Conservation (phyloP, 164 flowering plant species). For the Chloranthus sessilifolius region DNA sequence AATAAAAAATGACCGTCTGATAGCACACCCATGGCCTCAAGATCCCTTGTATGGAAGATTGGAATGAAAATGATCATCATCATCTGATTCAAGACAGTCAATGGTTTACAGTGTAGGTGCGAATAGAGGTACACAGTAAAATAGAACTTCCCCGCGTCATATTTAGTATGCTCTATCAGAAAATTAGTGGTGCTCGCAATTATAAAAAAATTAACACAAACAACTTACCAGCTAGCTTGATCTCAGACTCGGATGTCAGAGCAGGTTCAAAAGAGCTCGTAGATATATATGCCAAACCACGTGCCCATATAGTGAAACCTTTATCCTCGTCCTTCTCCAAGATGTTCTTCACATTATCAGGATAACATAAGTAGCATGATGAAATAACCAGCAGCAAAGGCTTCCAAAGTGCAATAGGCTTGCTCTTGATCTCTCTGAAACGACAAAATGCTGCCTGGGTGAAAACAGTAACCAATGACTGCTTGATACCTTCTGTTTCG, state of each 20-base stretch:
- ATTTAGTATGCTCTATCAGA: too few species aligned
- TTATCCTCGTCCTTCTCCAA: constrained; percentile 38
- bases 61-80: too few species aligned
- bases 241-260: constrained; percentile 43
- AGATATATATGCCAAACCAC: constrained; percentile 36
- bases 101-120: too few species aligned
- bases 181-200: background rate
- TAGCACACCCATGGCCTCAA: too few species aligned
- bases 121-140: too few species aligned
- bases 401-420: too few species aligned
- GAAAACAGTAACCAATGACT: constrained; percentile 42
- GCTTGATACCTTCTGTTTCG: constrained; percentile 50
- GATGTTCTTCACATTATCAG: constrained; percentile 46
- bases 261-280: constrained; percentile 31
- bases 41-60: too few species aligned
- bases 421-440: constrained; percentile 36
- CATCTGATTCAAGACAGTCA: too few species aligned
- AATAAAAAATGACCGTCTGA: too few species aligned
- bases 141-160: too few species aligned
- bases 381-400: constrained; percentile 63
- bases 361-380: constrained; percentile 58
- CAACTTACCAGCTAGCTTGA: constrained; percentile 60
- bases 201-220: background rate
- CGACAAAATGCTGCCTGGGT: constrained; percentile 51
- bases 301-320: constrained; percentile 51